Conservation (phyloP, 2,329 filamentous ascomycete species). For the Diaporthe sp. region DNA sequence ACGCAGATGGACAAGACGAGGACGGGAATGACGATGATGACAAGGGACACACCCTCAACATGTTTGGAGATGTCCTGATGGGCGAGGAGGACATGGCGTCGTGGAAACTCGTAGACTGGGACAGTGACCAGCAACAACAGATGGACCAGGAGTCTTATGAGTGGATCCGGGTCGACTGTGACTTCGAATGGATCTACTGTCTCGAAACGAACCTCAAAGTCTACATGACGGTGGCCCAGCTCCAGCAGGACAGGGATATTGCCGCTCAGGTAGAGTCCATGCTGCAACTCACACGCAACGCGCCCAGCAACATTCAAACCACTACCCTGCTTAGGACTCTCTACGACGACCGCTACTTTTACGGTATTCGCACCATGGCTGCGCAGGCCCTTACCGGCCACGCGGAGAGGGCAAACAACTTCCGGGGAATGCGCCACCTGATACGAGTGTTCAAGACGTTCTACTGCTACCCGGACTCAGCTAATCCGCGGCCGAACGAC, state of each 20-base stretch:
- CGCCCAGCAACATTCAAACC: constrained; percentile 84
- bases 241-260: constrained; percentile 97
- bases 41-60: constrained; percentile 76
- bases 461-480: constrained; percentile 84
- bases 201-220: constrained; percentile 86
- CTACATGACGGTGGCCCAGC: constrained; percentile 98
- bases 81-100: constrained; percentile 83
- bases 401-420: constrained; percentile 77
- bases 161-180: constrained; percentile 97
- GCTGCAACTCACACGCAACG: constrained; percentile 77
- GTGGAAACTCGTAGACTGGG: constrained; percentile 92
- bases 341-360: constrained; percentile 92
- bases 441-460: constrained; percentile 89
- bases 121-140: constrained; percentile 85
- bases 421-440: constrained; percentile 87
- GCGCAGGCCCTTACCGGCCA: constrained; percentile 84
- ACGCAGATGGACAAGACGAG: constrained; percentile 65
- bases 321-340: constrained; percentile 91
- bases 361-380: constrained; percentile 91
- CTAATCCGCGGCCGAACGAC: constrained; percentile 89
- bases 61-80: constrained; percentile 90
- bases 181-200: constrained; percentile 97
- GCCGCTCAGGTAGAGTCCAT: constrained; percentile 87
- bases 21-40: constrained; percentile 81
- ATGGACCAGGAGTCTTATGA: constrained; percentile 99